Base-by-base conservation (phyloP, 2,329 filamentous ascomycete species). In the Trichoderma gracile region DNA sequence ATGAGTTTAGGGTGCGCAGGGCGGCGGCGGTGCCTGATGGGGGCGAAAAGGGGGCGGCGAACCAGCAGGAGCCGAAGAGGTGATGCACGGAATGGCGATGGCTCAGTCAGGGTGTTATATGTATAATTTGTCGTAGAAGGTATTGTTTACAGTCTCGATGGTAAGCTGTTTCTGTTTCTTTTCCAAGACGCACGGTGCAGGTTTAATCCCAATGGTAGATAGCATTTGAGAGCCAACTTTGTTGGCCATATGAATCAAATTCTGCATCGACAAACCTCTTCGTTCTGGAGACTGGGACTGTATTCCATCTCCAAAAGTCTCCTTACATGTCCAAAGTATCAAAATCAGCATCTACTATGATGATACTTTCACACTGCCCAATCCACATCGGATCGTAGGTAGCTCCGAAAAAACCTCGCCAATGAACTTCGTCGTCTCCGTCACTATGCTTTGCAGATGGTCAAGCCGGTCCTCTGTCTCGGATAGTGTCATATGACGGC, bases 1-100 rank as follows among this genome's bases (percentile, higher is more conserved):
- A 61, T 15, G 47, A 61, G 47, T 8, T 52, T 12, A 61, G 23
- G 9, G 43, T 42, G 19, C 58, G 58, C 7, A 53, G 21, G 17
- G 38, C 47, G 33, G 25, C 47, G 4, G 23, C 47, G 15, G 57
- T 50, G 25, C 8, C 58, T 8, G 58, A 61, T 27, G 58, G 46
- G 43, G 47, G 58, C 10, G 58, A 61, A 53, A 33, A 61, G 58
- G 58, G 47, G 33, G 47, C 46, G 17, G 27, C 38, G 30, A 14
- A 47, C 15, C 46, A 61, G 25, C 47, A 27, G 14, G 47, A 45
- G 19, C 38, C 21, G 23, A 30, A 53, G 25, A 52, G 19, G 25
- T 42, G 15, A 30, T 8, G 10, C 7, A 5, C 19, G 14, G 30
- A 14, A 3, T 3, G 15, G 10, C 33, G n/a, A 27, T 33, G 15